phyloP scores from a whole-genome alignment of 2,329 filamentous ascomycete genomes.

The Trematosphaeria pertusa region DNA sequence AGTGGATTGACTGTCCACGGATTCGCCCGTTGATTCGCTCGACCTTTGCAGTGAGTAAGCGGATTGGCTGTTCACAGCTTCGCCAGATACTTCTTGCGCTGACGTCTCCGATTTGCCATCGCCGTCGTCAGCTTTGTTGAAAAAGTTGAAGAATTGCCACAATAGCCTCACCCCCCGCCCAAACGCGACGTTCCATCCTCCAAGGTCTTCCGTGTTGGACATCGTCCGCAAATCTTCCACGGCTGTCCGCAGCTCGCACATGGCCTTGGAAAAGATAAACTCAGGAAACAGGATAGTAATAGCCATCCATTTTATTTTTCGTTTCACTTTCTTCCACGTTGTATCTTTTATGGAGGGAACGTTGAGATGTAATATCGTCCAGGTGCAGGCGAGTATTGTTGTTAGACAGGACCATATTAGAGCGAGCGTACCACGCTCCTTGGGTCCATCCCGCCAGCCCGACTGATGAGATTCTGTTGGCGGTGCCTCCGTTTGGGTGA shows the following conservation, averaged over 20 bases:
- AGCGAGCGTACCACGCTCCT: background rate
- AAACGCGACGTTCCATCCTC: background rate
- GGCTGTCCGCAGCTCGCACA: background rate
- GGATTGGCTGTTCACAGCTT: background rate
- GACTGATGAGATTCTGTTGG: too few relatives aligned
- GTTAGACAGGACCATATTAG: slow-evolving; percentile 4
- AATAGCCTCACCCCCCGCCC: background rate
- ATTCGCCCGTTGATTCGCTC: too few relatives aligned
- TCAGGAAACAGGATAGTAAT: slow-evolving; percentile 5
- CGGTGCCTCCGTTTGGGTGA: too few relatives aligned
- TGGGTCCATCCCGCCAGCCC: too few relatives aligned
- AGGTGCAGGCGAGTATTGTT: slow-evolving; percentile 4
- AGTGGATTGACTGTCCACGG: too few relatives aligned
- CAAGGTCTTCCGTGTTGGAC: background rate
- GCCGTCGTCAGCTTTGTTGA: background rate
- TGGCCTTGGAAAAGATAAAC: slow-evolving; percentile 5
- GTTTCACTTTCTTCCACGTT: background rate
- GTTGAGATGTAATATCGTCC: slow-evolving; percentile 8
- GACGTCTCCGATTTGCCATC: background rate
- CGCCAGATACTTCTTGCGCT: background rate
- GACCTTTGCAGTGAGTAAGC: background rate
- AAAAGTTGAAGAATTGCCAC: background rate
- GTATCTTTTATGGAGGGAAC: background rate
- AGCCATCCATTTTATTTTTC: slow-evolving; percentile 10
- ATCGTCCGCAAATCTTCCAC: background rate